Base-by-base conservation (phyloP, 2,329 filamentous ascomycete species). In the Xylariales sp. region DNA sequence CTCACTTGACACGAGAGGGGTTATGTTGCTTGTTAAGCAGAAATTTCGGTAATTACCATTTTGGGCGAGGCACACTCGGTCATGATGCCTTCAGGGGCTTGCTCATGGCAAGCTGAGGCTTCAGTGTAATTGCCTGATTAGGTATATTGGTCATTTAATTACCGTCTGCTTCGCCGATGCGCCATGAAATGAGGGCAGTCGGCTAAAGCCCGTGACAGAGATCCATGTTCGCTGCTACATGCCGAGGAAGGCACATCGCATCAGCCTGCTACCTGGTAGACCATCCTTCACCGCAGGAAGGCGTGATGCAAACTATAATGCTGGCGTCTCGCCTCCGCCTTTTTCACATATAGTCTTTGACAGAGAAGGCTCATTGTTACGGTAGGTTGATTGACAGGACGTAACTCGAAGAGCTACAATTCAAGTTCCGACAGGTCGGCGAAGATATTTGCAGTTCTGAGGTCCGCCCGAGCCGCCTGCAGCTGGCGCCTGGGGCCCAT, bases 1-100 rank as follows among this genome's bases (percentile, higher is more conserved):
- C 32, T 34, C 32, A 20, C 32, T 34, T 34, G 16, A 34, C 16
- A 34, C 11, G 16, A 34, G 20, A 34, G 16, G 19, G 16, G 22
- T 34, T 20, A 4, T 34, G 19, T 34, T 34, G 32, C 32, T 34
- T 34, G 32, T 19, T 20, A 34, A 34, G 32, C 32, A 34, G 18
- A 16, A 34, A 34, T 21, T 34, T 3, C 11, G 32, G 32, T 12
- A 21, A 34, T 34, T 34, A 12, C 32, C 15, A 34, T 21, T 34
- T 34, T 34, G 5, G 32, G 8, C 32, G 32, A 34, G 32, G 32
- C 32, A 34, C 16, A 34, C 5, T 34, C 8, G 32, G 11, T 21
- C 32, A 34, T 12, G 15, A 34, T 34, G 32, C 16, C 32, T 34
- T 34, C 19, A 34, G 11, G 9, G 19, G 16, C 32, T 21, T 34